Evolutionary conservation across 331 rosid genomes (phyloP), one percentile per base, ranked within the genome.

Genomic region (Telfairia occidentalis): DNA sequence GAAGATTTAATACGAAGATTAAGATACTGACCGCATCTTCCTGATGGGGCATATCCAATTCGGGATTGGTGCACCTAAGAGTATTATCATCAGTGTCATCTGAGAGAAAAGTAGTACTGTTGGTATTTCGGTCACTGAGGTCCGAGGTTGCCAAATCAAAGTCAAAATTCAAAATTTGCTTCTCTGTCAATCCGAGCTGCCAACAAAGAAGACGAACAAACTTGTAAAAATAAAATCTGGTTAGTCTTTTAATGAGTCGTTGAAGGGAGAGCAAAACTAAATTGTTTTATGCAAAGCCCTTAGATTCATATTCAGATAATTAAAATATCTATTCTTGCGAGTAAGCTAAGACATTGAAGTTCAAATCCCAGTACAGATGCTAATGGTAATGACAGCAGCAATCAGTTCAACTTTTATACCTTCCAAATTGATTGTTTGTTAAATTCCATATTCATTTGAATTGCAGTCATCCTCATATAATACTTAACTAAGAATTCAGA

Each of bases 141-240:
- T 94, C 98, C 24, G 96, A 91, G 12, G 78, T 86, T 63, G 82
- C 90, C 67, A 81, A 76, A 82, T 94, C 97, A 78, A 91, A 81
- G 55, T 92, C 96, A 64, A 81, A 91, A 84, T 43, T 88, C 82
- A 85, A 67, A 74, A 91, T 81, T 79, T 86, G 88, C 86, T 94
- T 94, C 92, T 94, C 97, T 13, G 80, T 82, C 43, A 94, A 92
- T 63, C 98, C 98, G 81, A 94, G 98, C 98, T 94, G 96, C 82
- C 79, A 86, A 46, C 78, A 63, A 69, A 45, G 54, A 78, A 42
- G 78, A 58, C 71, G 49, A 64, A 65, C 61, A 69, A 70, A 54
- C 19, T 43, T 29, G 54, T 60, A 40, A 78, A 2, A 48, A 65
- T 7, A 12, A 29, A 34, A 26, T 4, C 2, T 12, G n/a, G 11